Evolutionary conservation across 2,329 filamentous ascomycete genomes (phyloP).

Genomic region (Sporothrix brasiliensis): DNA sequence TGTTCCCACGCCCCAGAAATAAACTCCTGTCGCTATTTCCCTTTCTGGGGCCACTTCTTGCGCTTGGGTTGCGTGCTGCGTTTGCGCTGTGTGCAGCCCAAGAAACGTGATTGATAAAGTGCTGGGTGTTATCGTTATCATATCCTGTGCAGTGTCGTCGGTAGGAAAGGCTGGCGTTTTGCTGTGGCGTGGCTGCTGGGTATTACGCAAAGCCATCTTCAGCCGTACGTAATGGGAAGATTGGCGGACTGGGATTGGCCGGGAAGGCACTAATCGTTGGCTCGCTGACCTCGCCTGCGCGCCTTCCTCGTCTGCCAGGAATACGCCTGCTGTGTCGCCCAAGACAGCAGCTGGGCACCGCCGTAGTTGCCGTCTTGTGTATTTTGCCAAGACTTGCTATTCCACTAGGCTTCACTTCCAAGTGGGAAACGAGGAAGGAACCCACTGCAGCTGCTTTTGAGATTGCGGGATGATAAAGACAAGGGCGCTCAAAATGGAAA

Average conservation of each 20-base stretch:
- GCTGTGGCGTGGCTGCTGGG: not conserved
- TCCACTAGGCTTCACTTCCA: slow-evolving; percentile 17
- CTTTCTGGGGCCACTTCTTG: not conserved
- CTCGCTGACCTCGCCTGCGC: not conserved
- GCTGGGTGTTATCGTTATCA: slow-evolving; percentile 10
- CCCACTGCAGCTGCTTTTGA: not conserved
- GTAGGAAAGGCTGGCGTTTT: slow-evolving; percentile 8
- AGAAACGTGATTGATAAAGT: not conserved
- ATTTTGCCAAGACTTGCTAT: slow-evolving; percentile 27
- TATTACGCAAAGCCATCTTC: slow-evolving; percentile 25
- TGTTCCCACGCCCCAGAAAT: slow-evolving; percentile 17
- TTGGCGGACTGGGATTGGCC: slow-evolving; percentile 27
- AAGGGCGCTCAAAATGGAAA: slow-evolving; percentile 19
- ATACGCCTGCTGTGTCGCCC: not conserved
- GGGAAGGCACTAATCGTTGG: slow-evolving; percentile 2
- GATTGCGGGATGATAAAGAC: slow-evolving; percentile 21
- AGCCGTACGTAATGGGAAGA: slow-evolving; percentile 31
- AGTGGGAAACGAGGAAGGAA: slow-evolving; percentile 2
- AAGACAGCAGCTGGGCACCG: not conserved
- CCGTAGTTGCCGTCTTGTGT: not conserved
- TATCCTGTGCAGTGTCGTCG: not conserved
- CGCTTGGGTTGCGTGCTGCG: not conserved
- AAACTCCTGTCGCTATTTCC: not conserved
- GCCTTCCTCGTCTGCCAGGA: not conserved
- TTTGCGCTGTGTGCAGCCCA: not conserved